These are phyloP conservation scores for Solioccasus polychromus DNA, from an alignment of 768 basidiomycete species.

Conservation along the genomic window DNA sequence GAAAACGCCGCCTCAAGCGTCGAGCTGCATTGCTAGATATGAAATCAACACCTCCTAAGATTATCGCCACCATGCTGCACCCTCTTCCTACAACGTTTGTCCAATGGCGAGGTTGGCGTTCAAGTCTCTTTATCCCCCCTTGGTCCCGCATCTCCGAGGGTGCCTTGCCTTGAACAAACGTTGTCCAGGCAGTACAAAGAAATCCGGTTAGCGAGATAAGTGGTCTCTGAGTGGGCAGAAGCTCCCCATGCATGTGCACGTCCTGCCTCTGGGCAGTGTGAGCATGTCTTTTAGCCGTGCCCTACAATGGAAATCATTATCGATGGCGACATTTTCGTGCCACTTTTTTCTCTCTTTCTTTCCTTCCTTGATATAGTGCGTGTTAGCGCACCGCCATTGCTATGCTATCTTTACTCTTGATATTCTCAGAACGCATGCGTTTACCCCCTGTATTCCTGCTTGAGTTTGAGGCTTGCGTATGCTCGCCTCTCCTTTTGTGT, in stretches of 20 bases:
- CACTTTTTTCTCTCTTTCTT: constrained; percentile 4
- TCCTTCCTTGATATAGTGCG: constrained; percentile 6
- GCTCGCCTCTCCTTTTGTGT: neutral
- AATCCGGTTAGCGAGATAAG: constrained; percentile 23
- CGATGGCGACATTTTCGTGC: constrained; percentile 16
- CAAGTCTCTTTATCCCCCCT: neutral
- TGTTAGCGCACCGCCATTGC: constrained; percentile 20
- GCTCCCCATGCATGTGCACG: constrained; percentile 23
- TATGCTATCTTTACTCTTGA: constrained; percentile 22
- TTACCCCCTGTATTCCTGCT: constrained; percentile 16
- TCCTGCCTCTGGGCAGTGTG: constrained; percentile 22
- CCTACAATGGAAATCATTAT: constrained; percentile 13
- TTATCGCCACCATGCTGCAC: constrained; percentile 18
- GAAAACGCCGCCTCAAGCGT: constrained; percentile 9
- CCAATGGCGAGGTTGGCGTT: neutral
- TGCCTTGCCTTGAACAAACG: neutral
- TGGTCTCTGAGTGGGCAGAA: constrained; percentile 30
- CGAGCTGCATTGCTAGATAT: constrained; percentile 23
- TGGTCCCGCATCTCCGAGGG: constrained; percentile 24
- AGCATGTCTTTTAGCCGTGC: constrained; percentile 1
- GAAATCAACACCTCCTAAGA: constrained; percentile 26
- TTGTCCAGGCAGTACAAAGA: constrained; percentile 15
- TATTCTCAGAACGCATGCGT: constrained; percentile 17
- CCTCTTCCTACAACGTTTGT: constrained; percentile 6
- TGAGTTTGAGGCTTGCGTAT: constrained; percentile 15